Conservation (phyloP, 495 filamentous ascomycete genomes). For the Friedmanniomyces endolithicus region DNA sequence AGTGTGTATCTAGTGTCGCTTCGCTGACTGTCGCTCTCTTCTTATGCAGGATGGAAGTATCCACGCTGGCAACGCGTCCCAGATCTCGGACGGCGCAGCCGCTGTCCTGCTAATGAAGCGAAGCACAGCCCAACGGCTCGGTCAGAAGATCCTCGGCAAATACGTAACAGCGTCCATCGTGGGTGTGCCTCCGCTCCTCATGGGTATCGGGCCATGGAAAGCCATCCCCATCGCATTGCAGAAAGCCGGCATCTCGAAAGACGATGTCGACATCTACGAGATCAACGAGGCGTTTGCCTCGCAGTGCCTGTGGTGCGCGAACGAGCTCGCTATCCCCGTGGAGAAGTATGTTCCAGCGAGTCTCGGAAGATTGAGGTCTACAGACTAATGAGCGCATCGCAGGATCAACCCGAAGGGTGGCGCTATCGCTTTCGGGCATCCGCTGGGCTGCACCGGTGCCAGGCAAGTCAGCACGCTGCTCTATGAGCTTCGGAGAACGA, state of each 20-base stretch:
- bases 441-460: slow-evolving; percentile 85
- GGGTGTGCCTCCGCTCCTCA: slow-evolving; percentile 82
- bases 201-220: slow-evolving; percentile 93
- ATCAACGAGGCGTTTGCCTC: slow-evolving; percentile 98
- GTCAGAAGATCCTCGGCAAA: slow-evolving; percentile 82
- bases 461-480: slow-evolving; percentile 86
- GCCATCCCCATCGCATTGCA: slow-evolving; percentile 84
- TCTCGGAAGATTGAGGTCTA: not conserved
- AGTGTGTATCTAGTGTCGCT: not conserved
- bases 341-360: slow-evolving; percentile 46
- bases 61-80: slow-evolving; percentile 89
- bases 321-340: slow-evolving; percentile 68
- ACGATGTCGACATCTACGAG: slow-evolving; percentile 94
- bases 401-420: slow-evolving; percentile 42
- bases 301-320: slow-evolving; percentile 87
- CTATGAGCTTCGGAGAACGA: slow-evolving; percentile 70
- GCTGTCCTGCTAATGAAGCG: slow-evolving; percentile 95
- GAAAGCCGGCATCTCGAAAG: slow-evolving; percentile 73
- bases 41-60: slow-evolving; percentile 39
- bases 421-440: slow-evolving; percentile 97
- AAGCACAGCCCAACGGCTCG: slow-evolving; percentile 73
- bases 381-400: not conserved
- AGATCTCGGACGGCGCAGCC: slow-evolving; percentile 92
- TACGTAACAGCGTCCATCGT: slow-evolving; percentile 73
- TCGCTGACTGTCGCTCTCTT: not conserved